These are phyloP conservation scores for Mucor mucedo DNA, from an alignment of 371 early-diverging fungal genomes.

Conservation along the genomic window DNA sequence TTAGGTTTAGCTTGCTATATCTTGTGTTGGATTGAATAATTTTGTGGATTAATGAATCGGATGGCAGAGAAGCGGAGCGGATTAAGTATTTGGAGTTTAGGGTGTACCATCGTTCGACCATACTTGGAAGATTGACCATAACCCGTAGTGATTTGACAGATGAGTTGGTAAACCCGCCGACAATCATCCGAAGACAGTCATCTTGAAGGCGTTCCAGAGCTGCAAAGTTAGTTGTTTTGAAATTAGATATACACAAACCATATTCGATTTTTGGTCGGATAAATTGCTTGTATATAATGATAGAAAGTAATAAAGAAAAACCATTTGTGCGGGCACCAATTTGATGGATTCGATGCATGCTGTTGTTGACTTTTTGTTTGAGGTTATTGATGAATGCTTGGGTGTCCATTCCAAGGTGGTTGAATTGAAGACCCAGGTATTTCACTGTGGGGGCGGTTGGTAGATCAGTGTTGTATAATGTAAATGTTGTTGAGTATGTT, in stretches of 20 bases:
- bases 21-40: not conserved
- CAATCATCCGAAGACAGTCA: conserved; percentile 10
- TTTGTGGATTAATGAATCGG: not conserved
- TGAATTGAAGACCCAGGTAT: too few species aligned
- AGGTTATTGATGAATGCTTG: too few species aligned
- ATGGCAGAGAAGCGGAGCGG: not conserved
- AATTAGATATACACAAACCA: not conserved
- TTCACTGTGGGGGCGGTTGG: too few species aligned
- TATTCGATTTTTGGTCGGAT: conserved; percentile 12
- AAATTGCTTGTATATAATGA: not conserved
- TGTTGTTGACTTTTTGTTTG: not conserved
- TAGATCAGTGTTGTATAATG: too few species aligned
- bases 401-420: too few species aligned
- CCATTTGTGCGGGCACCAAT: conserved; percentile 1
- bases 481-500: too few species aligned
- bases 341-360: not conserved
- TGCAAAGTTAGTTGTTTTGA: not conserved
- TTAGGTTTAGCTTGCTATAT: not conserved
- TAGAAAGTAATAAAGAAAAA: not conserved
- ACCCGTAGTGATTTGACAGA: conserved; percentile 6
- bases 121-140: not conserved
- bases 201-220: conserved; percentile 9
- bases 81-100: not conserved
- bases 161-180: conserved; percentile 2
- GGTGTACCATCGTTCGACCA: not conserved